Evolutionary conservation across 2,329 filamentous ascomycete species (phyloP).

Genomic region (Sporothrix pallida): DNA sequence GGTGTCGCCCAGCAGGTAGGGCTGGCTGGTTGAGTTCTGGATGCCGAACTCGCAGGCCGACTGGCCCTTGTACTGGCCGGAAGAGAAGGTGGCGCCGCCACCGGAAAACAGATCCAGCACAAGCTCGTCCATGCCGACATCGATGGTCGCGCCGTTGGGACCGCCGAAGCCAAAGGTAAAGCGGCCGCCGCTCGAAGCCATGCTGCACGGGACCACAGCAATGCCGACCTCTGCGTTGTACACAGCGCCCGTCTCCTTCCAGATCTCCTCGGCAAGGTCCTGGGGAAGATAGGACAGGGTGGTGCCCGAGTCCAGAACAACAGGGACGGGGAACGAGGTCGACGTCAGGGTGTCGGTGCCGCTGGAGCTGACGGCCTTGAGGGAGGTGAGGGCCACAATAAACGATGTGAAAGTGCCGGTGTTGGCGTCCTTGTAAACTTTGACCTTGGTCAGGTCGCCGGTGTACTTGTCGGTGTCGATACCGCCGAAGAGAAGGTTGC

Average conservation of each 20-base stretch:
- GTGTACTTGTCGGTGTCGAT: constrained; percentile 76
- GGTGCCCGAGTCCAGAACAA: constrained; percentile 77
- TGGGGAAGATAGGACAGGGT: constrained; percentile 73
- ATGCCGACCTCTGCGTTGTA: constrained; percentile 48
- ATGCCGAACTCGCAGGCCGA: constrained; percentile 63
- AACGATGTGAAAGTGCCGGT: constrained; percentile 53
- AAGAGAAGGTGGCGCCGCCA: constrained; percentile 47
- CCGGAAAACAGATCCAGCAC: constrained; percentile 53
- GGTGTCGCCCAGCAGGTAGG: constrained; percentile 61
- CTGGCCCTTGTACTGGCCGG: constrained; percentile 53
- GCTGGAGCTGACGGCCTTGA: constrained; percentile 55
- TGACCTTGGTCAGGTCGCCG: constrained; percentile 66
- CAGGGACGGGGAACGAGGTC: constrained; percentile 56
- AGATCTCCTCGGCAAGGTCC: constrained; percentile 60
- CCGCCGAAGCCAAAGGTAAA: constrained; percentile 63
- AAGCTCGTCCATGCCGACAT: constrained; percentile 61
- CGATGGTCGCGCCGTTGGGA: constrained; percentile 55
- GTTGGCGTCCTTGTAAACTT: constrained; percentile 57
- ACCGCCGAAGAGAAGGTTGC: constrained; percentile 79
- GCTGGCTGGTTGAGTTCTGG: constrained; percentile 52
- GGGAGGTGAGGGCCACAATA: constrained; percentile 54
- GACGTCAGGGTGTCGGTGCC: constrained; percentile 57
- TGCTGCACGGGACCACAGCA: constrained; percentile 58
- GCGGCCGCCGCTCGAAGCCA: constrained; percentile 52
- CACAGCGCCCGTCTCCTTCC: constrained; percentile 60